Evolutionary conservation across 257 asterid genomes (phyloP).

Genomic region (Osmanthus fragrans): DNA sequence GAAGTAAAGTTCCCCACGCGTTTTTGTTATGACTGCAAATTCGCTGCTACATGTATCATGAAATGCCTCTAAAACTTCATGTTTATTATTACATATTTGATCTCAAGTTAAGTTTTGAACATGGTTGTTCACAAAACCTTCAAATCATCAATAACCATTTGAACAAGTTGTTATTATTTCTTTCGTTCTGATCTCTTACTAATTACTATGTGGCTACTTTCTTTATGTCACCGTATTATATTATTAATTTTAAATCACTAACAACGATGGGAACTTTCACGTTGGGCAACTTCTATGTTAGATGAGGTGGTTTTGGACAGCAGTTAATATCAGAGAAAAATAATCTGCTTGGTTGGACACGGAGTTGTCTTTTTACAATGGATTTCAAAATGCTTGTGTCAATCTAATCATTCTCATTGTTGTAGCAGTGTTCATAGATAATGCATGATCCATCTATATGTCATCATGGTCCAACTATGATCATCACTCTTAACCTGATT

Average conservation of each 20-base stretch:
- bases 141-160: too few species aligned
- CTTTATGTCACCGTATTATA: too few species aligned
- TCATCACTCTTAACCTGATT: not conserved
- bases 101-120: slow-evolving; percentile 1
- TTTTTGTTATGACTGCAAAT: not conserved
- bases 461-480: not conserved
- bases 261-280: not conserved
- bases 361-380: not conserved
- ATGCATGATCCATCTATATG: not conserved
- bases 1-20: not conserved
- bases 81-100: slow-evolving; percentile 15
- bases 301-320: not conserved
- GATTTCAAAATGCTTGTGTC: not conserved
- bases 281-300: not conserved
- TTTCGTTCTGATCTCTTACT: not conserved
- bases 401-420: too few species aligned
- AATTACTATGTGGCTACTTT: too few species aligned
- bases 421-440: not conserved
- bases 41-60: slow-evolving; percentile 22
- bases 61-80: not conserved
- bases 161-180: not conserved
- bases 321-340: too few species aligned
- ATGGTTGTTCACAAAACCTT: too few species aligned
- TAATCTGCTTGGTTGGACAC: not conserved
- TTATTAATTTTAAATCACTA: too few species aligned